Base-by-base conservation (phyloP, 164 flowering plant genomes). In the Nymphaea colorata region DNA sequence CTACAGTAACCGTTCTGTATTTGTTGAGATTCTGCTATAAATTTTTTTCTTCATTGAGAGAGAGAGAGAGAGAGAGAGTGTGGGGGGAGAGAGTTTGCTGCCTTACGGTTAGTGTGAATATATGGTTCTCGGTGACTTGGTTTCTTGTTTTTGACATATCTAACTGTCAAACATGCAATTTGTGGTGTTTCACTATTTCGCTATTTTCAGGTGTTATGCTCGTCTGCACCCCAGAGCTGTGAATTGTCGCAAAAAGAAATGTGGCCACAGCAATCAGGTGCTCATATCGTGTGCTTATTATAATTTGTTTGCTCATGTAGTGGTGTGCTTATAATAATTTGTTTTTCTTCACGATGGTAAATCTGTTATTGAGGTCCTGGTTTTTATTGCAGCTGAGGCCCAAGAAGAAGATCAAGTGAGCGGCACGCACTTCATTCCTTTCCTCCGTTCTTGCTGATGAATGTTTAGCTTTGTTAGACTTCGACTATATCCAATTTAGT, bases 141-240 rank as follows among this genome's bases (percentile, higher is more conserved):
- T 25, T 25, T 25, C 36, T 25, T 25, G 36, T 25, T 25, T 25
- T 25, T 25, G 36, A 25, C 1, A 25, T 25, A 25, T 25, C 1
- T 0, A 25, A 25, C 36, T 25, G 0, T 25, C 1, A 25, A 25
- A 25, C 36, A 25, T 25, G 0, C 1, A 25, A 25, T 25, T 25
- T 25, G 36, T 1, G 36, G 36, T 17, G 64, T 12, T 15, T 61
- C 41, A 17, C 14, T 12, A 55, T 16, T 11, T 43, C 16, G 42
- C 17, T 69, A 16, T 47, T 15, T 42, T 65, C 44, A 84, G 87
- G 66, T 84, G 86, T 41, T 82, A 84, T 72, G 88, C 88, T 51
- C 86, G 86, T 47, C 76, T 82, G 74, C 88, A 81, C 70, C 83
- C 83, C 1, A 75, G 86, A 55, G 88, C 86, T 62, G 84, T 80